A percentile compares a stretch with the other conserved stretches of the same genome.
Conservation (phyloP, 139 green algal species). For the Ostreobium quekettii region DNA sequence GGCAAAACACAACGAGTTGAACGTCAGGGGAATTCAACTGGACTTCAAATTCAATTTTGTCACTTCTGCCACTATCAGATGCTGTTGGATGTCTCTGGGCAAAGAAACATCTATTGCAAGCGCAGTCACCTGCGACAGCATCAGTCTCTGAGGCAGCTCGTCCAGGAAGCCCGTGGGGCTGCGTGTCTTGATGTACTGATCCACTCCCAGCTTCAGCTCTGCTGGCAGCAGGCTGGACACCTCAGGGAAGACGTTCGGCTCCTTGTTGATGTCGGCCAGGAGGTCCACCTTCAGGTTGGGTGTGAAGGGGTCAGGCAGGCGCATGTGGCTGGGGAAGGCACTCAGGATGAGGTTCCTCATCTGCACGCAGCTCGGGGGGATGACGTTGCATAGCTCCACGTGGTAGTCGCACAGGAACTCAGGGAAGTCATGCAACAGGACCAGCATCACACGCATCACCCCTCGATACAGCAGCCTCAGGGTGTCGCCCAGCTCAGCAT, state of each 20-base stretch:
- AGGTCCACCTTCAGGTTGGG: conserved; percentile 96
- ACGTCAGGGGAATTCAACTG: too few relatives aligned
- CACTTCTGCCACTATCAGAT: too few relatives aligned
- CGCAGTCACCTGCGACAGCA: conserved; percentile 32
- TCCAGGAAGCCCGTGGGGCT: conserved; percentile 42
- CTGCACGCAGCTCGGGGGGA: conserved; percentile 89
- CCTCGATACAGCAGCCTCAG: conserved; percentile 90
- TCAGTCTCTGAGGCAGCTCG: conserved; percentile 49
- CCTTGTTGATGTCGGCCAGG: conserved; percentile 82
- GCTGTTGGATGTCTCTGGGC: too few relatives aligned
- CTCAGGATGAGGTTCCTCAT: conserved; percentile 96
- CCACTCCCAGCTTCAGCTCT: conserved; percentile 56
- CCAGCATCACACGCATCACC: conserved; percentile 89
- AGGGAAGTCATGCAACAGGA: conserved; percentile 98
- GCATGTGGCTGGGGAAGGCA: conserved; percentile 95
- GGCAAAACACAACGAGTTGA: too few relatives aligned
- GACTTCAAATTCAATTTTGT: too few relatives aligned
- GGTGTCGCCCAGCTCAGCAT: conserved; percentile 70
- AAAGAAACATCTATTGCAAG: too few relatives aligned
- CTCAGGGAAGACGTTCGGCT: conserved; percentile 63
- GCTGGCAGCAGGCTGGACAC: conserved; percentile 50
- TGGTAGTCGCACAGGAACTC: conserved; percentile 98
- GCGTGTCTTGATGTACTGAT: conserved; percentile 40
- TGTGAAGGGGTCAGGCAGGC: conserved; percentile 96
- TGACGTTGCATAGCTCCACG: conserved; percentile 85